phyloP scores from a whole-genome alignment of 345 rosid species.

The Euclidium syriacum region DNA sequence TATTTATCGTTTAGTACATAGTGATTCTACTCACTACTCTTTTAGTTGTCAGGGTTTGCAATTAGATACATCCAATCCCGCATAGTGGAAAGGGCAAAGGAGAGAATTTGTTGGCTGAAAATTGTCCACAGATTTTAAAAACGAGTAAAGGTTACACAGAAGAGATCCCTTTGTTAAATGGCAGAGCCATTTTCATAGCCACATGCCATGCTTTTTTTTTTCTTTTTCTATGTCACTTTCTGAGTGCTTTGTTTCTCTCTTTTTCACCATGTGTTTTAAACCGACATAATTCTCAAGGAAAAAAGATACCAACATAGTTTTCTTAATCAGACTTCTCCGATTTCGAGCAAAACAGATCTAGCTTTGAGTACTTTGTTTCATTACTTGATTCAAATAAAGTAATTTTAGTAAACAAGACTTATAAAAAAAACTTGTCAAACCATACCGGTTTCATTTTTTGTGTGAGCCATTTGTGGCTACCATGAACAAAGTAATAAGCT shows the following conservation, averaged over 20 bases:
- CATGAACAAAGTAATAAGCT: too few species aligned
- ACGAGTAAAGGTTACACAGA: conserved; percentile 1
- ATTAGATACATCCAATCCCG: background rate
- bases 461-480: too few species aligned
- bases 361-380: too few species aligned
- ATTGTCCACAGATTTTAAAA: background rate
- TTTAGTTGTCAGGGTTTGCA: background rate
- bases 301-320: background rate
- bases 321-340: background rate
- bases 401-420: too few species aligned
- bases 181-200: background rate
- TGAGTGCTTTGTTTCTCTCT: background rate
- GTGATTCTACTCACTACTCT: too few species aligned
- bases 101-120: background rate
- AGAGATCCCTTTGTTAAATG: background rate
- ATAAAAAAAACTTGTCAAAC: too few species aligned
- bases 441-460: too few species aligned
- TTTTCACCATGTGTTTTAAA: background rate
- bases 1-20: too few species aligned
- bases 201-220: background rate
- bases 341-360: too few species aligned
- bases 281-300: conserved; percentile 1
- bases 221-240: background rate
- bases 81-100: background rate
- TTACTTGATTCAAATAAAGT: background rate